These are phyloP conservation scores for Amanita pseudoporphyria DNA, from an alignment of 768 basidiomycete genomes.

Conservation along the genomic window DNA sequence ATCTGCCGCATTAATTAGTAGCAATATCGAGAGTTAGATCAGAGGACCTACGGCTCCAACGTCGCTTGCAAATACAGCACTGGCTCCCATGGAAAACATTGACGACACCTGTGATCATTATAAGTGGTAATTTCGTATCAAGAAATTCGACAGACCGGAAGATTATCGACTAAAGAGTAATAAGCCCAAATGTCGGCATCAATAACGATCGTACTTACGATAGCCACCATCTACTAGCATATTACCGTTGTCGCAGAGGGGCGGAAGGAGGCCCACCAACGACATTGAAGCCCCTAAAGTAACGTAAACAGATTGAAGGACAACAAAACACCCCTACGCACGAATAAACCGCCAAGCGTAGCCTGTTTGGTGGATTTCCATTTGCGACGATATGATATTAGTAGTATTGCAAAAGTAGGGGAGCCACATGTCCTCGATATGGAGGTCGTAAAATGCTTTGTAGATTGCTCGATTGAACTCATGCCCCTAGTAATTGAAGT, in stretches of 20 bases:
- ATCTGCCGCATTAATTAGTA: conserved; percentile 31
- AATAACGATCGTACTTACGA: conserved; percentile 34
- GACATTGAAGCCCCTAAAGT: conserved; percentile 89
- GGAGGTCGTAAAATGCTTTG: conserved; percentile 92
- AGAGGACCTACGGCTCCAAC: conserved; percentile 67
- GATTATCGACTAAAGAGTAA: conserved; percentile 61
- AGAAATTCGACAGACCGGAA: conserved; percentile 49
- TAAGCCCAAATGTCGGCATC: conserved; percentile 5
- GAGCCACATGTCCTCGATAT: conserved; percentile 98
- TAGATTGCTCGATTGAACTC: conserved; percentile 94
- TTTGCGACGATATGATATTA: conserved; percentile 90
- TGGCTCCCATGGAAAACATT: conserved; percentile 89
- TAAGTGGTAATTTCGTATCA: background rate
- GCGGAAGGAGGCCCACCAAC: conserved; percentile 88
- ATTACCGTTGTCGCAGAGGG: conserved; percentile 88
- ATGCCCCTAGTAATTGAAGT: conserved; percentile 52
- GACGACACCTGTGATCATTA: conserved; percentile 58
- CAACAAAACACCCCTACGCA: conserved; percentile 22
- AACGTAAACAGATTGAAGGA: conserved; percentile 7
- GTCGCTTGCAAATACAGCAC: conserved; percentile 85
- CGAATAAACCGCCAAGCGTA: conserved; percentile 96
- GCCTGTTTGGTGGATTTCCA: conserved; percentile 98
- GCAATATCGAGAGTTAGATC: background rate
- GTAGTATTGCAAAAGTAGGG: conserved; percentile 98
- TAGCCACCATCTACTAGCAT: conserved; percentile 89